Conservation (phyloP, 2,329 filamentous ascomycete species). For the Aurifilum marmelostoma region DNA sequence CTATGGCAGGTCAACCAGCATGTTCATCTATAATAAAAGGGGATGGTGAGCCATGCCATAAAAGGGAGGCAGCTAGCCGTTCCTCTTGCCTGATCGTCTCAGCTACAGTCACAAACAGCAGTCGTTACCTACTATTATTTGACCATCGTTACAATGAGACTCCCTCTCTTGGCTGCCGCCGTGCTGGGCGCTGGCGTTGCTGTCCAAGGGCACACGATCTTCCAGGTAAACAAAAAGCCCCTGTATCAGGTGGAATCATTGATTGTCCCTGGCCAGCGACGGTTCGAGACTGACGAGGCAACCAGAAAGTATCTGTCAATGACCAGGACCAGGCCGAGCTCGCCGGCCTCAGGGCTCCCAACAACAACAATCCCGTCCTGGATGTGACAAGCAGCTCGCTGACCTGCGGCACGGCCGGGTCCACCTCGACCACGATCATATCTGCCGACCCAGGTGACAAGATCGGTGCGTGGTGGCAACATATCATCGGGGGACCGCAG, state of each 20-base stretch:
- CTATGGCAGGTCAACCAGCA: neutral
- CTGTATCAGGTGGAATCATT: neutral
- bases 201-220: slow-evolving; percentile 47
- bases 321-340: slow-evolving; percentile 47
- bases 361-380: slow-evolving; percentile 57
- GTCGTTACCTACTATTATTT: neutral
- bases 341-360: slow-evolving; percentile 51
- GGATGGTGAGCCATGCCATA: neutral
- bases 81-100: neutral
- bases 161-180: slow-evolving; percentile 40
- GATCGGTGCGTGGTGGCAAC: slow-evolving; percentile 56
- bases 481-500: slow-evolving; percentile 58
- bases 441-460: slow-evolving; percentile 54
- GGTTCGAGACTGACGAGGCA: neutral
- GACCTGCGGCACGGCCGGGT: slow-evolving; percentile 51
- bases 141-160: slow-evolving; percentile 39
- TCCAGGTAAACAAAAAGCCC: slow-evolving; percentile 40
- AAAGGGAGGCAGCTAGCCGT: neutral
- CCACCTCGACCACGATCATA: slow-evolving; percentile 48
- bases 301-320: slow-evolving; percentile 51
- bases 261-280: neutral
- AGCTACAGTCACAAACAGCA: neutral
- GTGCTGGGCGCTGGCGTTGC: slow-evolving; percentile 41
- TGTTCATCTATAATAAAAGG: neutral
- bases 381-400: slow-evolving; percentile 53